Base-by-base conservation (phyloP, 331 rosid species). In the Rosa hybrid region DNA sequence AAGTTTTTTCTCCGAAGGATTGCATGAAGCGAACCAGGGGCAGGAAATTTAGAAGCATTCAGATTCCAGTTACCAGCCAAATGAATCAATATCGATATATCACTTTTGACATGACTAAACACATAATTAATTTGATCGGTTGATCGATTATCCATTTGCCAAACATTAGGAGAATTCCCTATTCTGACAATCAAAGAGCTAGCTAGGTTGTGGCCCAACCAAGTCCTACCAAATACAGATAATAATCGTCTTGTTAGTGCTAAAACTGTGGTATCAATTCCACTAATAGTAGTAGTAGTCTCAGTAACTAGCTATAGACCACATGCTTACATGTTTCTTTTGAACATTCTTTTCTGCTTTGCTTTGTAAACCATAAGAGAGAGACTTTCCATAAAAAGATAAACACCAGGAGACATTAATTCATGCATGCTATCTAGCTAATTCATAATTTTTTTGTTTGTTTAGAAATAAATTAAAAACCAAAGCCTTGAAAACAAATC, bases 71-170 rank as follows among this genome's bases (percentile, higher is more conserved):
- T 18, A 14, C n/a, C 59, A 71, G 30, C 65, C 65, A 53, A 53
- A 5, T 42, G 45, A 42, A 42, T 41, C 48, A 34, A 20, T 2
- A 51, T 30, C 20, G 68, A 64, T 14, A 14, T 30, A 74, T 74
- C 68, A 57, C 10, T 57, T 75, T 75, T 41, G 76, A 23, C 23
- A 42, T n/a, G 78, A 59, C 45, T 75, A 14, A 59, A 39, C 68
- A 44, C 23, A 39, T 6, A 9, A 41, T 14, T 12, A 14, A 5
- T 74, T 41, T 18, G 30, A 8, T 72, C 9, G 18, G 27, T 30
- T 72, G 64, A 23, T 21, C n/a, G 51, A 56, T 57, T 56, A 74
- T 18, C 2, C 21, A 53, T n/a, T 56, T 75, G 10, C 79, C 71
- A 12, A 59, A 42, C 51, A 75, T 9, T 39, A 25, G 27, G 14